These are phyloP conservation scores for Xerocomus brunneocitrinus DNA, from an alignment of 768 basidiomycete species.

Conservation along the genomic window DNA sequence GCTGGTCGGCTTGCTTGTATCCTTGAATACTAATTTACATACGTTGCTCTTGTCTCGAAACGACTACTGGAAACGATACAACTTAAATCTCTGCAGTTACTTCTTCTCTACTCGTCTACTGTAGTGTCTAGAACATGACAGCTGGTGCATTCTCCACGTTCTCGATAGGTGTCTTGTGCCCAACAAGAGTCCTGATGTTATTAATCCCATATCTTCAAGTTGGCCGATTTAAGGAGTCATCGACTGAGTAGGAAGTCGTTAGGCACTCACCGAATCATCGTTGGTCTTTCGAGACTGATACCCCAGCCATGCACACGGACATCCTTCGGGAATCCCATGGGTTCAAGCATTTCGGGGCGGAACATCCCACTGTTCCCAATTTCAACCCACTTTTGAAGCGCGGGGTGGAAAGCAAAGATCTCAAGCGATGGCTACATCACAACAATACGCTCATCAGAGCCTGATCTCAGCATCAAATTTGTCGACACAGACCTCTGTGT, in stretches of 20 bases:
- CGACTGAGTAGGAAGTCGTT: not conserved
- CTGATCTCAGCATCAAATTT: not conserved
- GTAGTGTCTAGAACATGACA: constrained; percentile 68
- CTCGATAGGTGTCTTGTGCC: constrained; percentile 94
- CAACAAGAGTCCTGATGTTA: constrained; percentile 94
- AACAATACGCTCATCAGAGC: constrained; percentile 4
- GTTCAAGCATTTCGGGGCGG: constrained; percentile 98
- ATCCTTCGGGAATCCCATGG: constrained; percentile 97
- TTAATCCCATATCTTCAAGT: constrained; percentile 83
- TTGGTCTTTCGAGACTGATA: constrained; percentile 88
- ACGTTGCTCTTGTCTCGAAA: not conserved
- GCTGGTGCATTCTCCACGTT: constrained; percentile 85
- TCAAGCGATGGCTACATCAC: constrained; percentile 80
- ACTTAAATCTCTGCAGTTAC: constrained; percentile 6
- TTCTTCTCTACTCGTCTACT: constrained; percentile 3
- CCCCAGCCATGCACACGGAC: constrained; percentile 98
- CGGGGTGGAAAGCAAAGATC: constrained; percentile 97
- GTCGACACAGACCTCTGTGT: constrained; percentile 69
- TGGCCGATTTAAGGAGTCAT: constrained; percentile 1
- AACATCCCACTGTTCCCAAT: constrained; percentile 99
- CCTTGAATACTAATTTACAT: not conserved
- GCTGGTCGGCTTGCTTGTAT: constrained; percentile 5
- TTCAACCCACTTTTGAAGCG: constrained; percentile 92
- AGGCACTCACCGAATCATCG: constrained; percentile 87
- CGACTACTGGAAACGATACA: not conserved